Conservation (phyloP, 148 eudicot species). For the Oxyria digyna region DNA sequence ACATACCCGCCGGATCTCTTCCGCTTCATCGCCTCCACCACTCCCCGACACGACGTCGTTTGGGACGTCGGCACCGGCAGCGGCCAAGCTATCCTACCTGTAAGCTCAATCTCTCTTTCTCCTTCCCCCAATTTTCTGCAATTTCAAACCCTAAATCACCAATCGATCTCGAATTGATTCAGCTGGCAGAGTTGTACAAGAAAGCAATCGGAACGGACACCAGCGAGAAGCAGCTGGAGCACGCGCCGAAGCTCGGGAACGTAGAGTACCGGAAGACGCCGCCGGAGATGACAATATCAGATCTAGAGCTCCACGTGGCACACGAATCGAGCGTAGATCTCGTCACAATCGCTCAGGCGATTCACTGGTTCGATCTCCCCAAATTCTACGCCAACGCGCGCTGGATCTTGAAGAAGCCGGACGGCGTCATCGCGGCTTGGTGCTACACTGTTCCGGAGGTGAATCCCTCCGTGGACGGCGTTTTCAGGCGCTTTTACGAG, state of each 20-base stretch:
- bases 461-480: constrained; percentile 25
- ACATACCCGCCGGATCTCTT: constrained; percentile 50
- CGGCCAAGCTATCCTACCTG: constrained; percentile 66
- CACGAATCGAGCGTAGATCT: constrained; percentile 36
- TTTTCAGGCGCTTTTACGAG: constrained; percentile 31
- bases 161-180: neutral
- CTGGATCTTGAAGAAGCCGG: constrained; percentile 48
- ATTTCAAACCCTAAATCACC: neutral
- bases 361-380: constrained; percentile 74
- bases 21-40: constrained; percentile 60
- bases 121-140: neutral
- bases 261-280: constrained; percentile 46
- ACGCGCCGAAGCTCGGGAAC: constrained; percentile 58
- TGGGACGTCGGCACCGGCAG: constrained; percentile 53
- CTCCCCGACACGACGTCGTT: constrained; percentile 35
- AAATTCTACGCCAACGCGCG: constrained; percentile 41
- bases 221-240: constrained; percentile 59
- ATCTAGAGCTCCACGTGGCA: constrained; percentile 23
- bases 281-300: constrained; percentile 22
- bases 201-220: constrained; percentile 73
- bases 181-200: constrained; percentile 51
- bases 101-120: constrained; percentile 13
- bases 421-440: constrained; percentile 79
- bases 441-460: constrained; percentile 53
- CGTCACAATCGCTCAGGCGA: constrained; percentile 61